Evolutionary conservation across 2,329 filamentous ascomycete species (phyloP), one percentile per base, ranked within the genome.

Genomic region (Pyrenophora teres): DNA sequence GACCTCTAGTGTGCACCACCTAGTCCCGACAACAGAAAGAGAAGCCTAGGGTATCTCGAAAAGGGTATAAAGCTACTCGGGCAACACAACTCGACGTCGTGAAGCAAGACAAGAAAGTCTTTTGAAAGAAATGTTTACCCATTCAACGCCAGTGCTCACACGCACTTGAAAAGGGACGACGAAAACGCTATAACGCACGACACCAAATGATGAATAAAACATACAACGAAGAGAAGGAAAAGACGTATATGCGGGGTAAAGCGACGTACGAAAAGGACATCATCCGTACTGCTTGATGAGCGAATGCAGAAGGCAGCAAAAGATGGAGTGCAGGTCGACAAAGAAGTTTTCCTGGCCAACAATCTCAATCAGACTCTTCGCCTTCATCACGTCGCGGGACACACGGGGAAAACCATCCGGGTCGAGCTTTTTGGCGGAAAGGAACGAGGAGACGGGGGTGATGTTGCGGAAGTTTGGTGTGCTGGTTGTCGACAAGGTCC

Each of bases 291-390:
- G 71, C 58, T 73, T 72, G 57, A 74, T 73, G 18, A 75, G 68
- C 12, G 62, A 64, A 49, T 73, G 67, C 19, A 76, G 62, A 15
- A 76, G 64, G 49, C 64, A 59, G 59, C 68, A 72, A 65, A 85
- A 84, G 46, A 80, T 73, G 27, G 77, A 77, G 64, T 85, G 82
- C 7, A 84, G 68, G 56, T 83, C 79, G 9, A 82, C 78, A 59
- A 85, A 85, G 58, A 85, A 81, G 67, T 80, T 78, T 51, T 82
- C 81, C 49, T 82, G 80, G 32, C 82, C 82, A 5, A 83, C 80
- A 42, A 85, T 83, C 63, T 85, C 82, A 12, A 79, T 77, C n/a
- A 85, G 70, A 47, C 80, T 81, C 54, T 82, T 78, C 18, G 81
- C 80, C 40, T 79, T 78, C 60, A 81, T 79, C 48, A 71, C 62